Base-by-base conservation (phyloP, 2,329 filamentous ascomycete species). In the Epichloe scottii region DNA sequence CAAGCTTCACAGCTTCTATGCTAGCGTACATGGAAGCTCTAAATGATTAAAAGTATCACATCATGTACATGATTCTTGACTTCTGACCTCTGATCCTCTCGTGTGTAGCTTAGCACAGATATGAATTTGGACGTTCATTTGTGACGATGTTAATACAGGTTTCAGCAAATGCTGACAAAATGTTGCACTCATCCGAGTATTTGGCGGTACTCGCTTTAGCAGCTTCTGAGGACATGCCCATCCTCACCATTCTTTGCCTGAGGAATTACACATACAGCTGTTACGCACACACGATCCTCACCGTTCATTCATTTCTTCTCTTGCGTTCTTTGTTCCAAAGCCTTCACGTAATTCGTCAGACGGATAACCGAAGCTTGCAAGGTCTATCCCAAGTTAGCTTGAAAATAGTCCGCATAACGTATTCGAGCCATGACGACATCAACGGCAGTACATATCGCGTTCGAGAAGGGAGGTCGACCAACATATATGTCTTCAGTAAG, bases 401-500 rank as follows among this genome's bases (percentile, higher is more conserved):
- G 2, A 21, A 8, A 11, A 41, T 21, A 21, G n/a, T 41, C 39
- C n/a, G 17, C 39, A 21, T 10, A 41, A 17, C 17, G 17, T 12
- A 21, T 38, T 38, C 35, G 14, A 19, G 17, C 4, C 39, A 11
- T 14, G 7, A 21, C 12, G 12, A 38, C 35, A n/a, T 14, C 5
- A n/a, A 38, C 5, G n/a, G 6, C 17, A 15, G 8, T 17, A 21
- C 11, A n/a, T 6, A 11, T 21, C 15, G 46, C 30, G 40, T 11
- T 35, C 5, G 38, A 23, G 14, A 46, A 5, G 26, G 26, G 26
- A 17, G 30, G 12, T 14, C n/a, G 23, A 84, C 88, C 69, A 79
- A 96, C 91, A 71, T 91, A 91, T 67, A 97, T 95, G 70, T 97
- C 91, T 71, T 95, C 89, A 54, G 85, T 91, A 70, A 97, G 74